phyloP scores from a whole-genome alignment of 2,329 filamentous ascomycete genomes.

The Claviceps spartinae region DNA sequence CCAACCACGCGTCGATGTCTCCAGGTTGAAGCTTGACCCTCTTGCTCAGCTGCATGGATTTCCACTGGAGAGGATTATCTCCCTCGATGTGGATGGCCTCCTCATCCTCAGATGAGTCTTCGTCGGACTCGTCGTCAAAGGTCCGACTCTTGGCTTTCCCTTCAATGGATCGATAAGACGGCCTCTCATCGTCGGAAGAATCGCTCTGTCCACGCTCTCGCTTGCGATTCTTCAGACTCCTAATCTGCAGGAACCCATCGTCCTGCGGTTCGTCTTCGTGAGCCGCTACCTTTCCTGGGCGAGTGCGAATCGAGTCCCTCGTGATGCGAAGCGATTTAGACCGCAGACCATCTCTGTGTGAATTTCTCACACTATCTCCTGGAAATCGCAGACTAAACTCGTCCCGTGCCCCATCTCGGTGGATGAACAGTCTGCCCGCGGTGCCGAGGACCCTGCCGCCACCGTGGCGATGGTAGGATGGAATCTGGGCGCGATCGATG shows the following conservation, averaged over 20 bases:
- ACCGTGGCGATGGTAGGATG: slow-evolving; percentile 56
- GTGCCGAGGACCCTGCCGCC: slow-evolving; percentile 59
- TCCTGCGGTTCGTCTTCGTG: slow-evolving; percentile 12
- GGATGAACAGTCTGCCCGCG: slow-evolving; percentile 45
- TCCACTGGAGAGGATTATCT: slow-evolving; percentile 35
- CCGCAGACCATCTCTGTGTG: slow-evolving; percentile 34
- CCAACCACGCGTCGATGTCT: slow-evolving; percentile 61
- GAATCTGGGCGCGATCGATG: slow-evolving; percentile 58
- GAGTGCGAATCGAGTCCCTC: slow-evolving; percentile 27
- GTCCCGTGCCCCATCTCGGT: slow-evolving; percentile 47
- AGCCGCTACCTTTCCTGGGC: slow-evolving; percentile 12
- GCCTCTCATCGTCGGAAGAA: slow-evolving; percentile 33
- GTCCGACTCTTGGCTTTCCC: slow-evolving; percentile 42
- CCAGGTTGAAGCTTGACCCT: slow-evolving; percentile 50
- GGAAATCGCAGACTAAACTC: slow-evolving; percentile 36
- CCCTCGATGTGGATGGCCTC: slow-evolving; percentile 18
- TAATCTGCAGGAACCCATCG: slow-evolving; percentile 37
- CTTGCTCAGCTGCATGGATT: slow-evolving; percentile 47
- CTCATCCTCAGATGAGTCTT: slow-evolving; percentile 28
- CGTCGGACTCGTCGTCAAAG: slow-evolving; percentile 36
- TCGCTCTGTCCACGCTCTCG: slow-evolving; percentile 17
- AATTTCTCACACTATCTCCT: slow-evolving; percentile 21
- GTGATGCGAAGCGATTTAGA: slow-evolving; percentile 23
- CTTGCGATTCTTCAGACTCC: slow-evolving; percentile 28
- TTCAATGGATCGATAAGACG: slow-evolving; percentile 53